Percentiles rank a stretch among this genome's conserved stretches.
Evolutionary conservation across 768 basidiomycete species (phyloP).

Genomic region (Tricholoma bakamatsutake): DNA sequence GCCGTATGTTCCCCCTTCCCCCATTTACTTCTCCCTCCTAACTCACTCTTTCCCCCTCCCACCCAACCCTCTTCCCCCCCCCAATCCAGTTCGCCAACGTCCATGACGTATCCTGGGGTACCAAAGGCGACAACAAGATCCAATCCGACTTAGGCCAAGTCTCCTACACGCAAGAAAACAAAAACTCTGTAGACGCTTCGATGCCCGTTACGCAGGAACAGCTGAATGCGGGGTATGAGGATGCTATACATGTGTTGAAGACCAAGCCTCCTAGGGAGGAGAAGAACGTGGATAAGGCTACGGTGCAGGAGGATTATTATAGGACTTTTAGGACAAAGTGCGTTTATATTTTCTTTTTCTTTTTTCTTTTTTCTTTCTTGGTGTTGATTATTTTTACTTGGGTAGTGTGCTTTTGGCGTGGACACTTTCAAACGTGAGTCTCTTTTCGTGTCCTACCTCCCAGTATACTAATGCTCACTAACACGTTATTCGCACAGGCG

Average conservation of each 20-base stretch:
- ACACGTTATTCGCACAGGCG: conserved; percentile 30
- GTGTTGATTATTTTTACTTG: conserved; percentile 11
- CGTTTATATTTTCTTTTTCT: conserved; percentile 1
- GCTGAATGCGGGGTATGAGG: conserved; percentile 85
- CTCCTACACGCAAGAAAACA: conserved; percentile 22
- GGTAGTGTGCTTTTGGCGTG: neutral
- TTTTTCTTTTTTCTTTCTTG: neutral
- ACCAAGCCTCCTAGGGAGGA: conserved; percentile 75
- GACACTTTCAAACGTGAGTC: neutral
- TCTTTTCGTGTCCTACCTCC: no score
- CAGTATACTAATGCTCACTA: no score
- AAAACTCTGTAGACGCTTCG: conserved; percentile 81
- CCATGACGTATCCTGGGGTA: conserved; percentile 94
- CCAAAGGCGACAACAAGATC: conserved; percentile 89
- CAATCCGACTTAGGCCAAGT: conserved; percentile 69
- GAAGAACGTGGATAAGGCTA: conserved; percentile 50
- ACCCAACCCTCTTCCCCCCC: neutral
- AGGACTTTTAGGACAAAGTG: conserved; percentile 87
- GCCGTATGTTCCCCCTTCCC: conserved; percentile 37
- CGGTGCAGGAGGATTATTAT: conserved; percentile 83
- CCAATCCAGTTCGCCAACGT: conserved; percentile 69
- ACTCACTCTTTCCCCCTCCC: conserved; percentile 15
- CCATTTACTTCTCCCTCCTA: neutral
- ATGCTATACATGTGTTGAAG: conserved; percentile 77
- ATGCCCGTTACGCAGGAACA: conserved; percentile 87